Percentiles rank a stretch among this genome's conserved stretches.
phyloP scores from a whole-genome alignment of 805 yeast genomes.

The Candida glaebosa region DNA sequence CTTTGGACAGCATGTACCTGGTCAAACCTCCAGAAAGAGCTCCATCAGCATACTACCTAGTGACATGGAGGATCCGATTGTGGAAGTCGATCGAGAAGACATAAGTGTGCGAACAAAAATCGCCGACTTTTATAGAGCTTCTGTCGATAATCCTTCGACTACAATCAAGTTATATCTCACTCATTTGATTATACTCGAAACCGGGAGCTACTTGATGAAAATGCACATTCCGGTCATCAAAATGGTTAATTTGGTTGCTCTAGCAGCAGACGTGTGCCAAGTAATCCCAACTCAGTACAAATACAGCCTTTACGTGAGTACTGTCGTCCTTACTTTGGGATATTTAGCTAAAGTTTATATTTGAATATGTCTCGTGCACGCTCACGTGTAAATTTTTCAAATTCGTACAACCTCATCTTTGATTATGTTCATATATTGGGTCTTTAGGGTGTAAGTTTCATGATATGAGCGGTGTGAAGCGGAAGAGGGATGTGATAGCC shows the following conservation, averaged over 20 bases:
- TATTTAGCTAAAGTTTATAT: too few relatives aligned
- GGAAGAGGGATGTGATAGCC: conserved; percentile 20
- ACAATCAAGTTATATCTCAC: not conserved
- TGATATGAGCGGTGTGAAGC: conserved; percentile 15
- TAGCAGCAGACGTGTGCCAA: not conserved
- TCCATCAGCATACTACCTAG: not conserved
- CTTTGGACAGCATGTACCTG: not conserved
- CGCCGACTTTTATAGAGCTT: not conserved
- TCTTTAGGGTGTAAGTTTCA: too few relatives aligned
- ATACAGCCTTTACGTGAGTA: not conserved
- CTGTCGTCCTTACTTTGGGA: too few relatives aligned
- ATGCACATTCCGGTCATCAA: not conserved
- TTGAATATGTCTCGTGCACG: too few relatives aligned
- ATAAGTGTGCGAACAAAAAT: not conserved
- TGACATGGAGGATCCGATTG: not conserved
- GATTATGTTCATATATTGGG: not conserved
- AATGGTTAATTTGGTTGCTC: not conserved
- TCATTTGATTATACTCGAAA: not conserved
- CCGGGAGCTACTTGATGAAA: not conserved
- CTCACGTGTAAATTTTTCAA: conserved; percentile 1
- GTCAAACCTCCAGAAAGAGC: not conserved
- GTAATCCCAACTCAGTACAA: not conserved
- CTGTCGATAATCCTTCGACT: not conserved
- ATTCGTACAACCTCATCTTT: not conserved
- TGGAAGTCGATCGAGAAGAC: not conserved